Conservation (phyloP, 805 yeast genomes). For the Suhomyces pyralidae region DNA sequence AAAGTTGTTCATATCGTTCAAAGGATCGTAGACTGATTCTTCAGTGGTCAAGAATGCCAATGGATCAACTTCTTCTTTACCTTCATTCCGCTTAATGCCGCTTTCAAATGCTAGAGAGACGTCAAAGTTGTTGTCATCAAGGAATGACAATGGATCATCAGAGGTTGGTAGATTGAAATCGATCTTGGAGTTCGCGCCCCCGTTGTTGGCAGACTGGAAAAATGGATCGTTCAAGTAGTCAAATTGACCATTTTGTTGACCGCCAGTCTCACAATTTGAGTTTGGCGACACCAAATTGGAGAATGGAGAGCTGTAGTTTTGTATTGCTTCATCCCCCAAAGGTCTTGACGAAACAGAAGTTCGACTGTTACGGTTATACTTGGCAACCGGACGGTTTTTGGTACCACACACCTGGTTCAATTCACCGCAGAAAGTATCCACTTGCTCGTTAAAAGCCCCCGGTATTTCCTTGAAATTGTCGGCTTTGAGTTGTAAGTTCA, state of each 20-base stretch:
- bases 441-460: slow-evolving; percentile 58
- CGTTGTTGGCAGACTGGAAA: slow-evolving; percentile 6
- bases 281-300: slow-evolving; percentile 19
- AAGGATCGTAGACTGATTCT: slow-evolving; percentile 57
- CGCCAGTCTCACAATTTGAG: slow-evolving; percentile 15
- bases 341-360: neutral
- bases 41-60: slow-evolving; percentile 48
- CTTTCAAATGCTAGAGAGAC: slow-evolving; percentile 47
- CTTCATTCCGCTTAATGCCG: neutral
- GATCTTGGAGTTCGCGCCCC: neutral
- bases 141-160: slow-evolving; percentile 45
- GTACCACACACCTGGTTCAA: slow-evolving; percentile 84
- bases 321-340: slow-evolving; percentile 2
- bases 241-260: slow-evolving; percentile 13
- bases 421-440: slow-evolving; percentile 70
- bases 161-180: slow-evolving; percentile 6
- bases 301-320: slow-evolving; percentile 18
- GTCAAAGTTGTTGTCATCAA: slow-evolving; percentile 51
- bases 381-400: slow-evolving; percentile 64
- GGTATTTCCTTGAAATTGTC: slow-evolving; percentile 12
- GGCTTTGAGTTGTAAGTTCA: slow-evolving; percentile 2
- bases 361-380: slow-evolving; percentile 19
- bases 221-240: slow-evolving; percentile 16
- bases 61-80: slow-evolving; percentile 28
- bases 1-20: slow-evolving; percentile 34